A percentile compares a stretch with the other conserved stretches of the same genome.
These are phyloP conservation scores for Liriodendron chinense DNA, from an alignment of 164 flowering plant species.

Conservation along the genomic window DNA sequence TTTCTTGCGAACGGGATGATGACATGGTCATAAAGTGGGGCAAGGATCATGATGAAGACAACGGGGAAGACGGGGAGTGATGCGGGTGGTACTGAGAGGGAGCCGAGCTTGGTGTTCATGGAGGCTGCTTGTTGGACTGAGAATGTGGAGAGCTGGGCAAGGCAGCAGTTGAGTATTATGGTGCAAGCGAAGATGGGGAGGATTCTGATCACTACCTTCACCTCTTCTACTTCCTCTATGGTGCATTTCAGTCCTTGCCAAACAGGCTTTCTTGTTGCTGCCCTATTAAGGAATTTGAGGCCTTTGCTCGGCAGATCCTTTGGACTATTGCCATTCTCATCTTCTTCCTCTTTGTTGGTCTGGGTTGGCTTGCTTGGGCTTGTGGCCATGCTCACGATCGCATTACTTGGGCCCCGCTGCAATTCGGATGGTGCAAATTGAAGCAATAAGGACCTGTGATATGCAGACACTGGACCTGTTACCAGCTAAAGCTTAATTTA, in stretches of 20 bases:
- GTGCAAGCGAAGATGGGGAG: slow-evolving; percentile 76
- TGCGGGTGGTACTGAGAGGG: slow-evolving; percentile 71
- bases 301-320: slow-evolving; percentile 22
- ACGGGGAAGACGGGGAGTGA: slow-evolving; percentile 88
- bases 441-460: slow-evolving; percentile 52
- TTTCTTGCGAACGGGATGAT: slow-evolving; percentile 61
- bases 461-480: not conserved
- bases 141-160: slow-evolving; percentile 90
- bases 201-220: slow-evolving; percentile 53
- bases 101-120: slow-evolving; percentile 75
- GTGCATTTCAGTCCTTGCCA: slow-evolving; percentile 42
- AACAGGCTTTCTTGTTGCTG: slow-evolving; percentile 30
- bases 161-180: slow-evolving; percentile 83
- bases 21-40: slow-evolving; percentile 68
- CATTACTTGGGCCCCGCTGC: slow-evolving; percentile 34
- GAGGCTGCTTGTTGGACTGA: slow-evolving; percentile 93
- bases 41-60: slow-evolving; percentile 72
- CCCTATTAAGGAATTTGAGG: slow-evolving; percentile 54
- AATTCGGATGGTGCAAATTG: slow-evolving; percentile 27
- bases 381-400: slow-evolving; percentile 35
- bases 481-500: too few relatives aligned
- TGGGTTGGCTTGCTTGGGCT: slow-evolving; percentile 26
- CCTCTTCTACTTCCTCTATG: slow-evolving; percentile 60
- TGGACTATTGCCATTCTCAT: slow-evolving; percentile 3
- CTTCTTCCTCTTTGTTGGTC: slow-evolving; percentile 19